Conservation (phyloP, 2,329 filamentous ascomycete genomes). For the Fusarium irregulare region DNA sequence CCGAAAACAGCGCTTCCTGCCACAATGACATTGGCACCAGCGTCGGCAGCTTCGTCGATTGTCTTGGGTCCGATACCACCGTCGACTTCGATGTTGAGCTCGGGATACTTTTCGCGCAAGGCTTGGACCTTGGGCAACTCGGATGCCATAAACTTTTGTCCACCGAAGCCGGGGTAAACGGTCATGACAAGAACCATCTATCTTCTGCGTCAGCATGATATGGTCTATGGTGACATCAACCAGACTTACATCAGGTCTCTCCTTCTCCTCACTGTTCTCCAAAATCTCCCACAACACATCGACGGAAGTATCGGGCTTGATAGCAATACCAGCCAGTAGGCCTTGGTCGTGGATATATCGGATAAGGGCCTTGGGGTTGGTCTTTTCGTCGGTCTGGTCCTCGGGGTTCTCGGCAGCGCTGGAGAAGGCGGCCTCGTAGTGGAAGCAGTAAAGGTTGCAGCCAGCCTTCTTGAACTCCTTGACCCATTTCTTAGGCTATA, state of each 20-base stretch:
- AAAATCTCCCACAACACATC: slow-evolving; percentile 93
- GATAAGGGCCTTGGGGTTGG: slow-evolving; percentile 86
- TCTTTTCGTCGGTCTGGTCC: slow-evolving; percentile 74
- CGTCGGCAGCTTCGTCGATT: slow-evolving; percentile 93
- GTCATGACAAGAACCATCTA: slow-evolving; percentile 99
- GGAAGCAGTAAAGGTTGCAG: slow-evolving; percentile 99
- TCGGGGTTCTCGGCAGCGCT: slow-evolving; percentile 85
- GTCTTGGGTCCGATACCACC: slow-evolving; percentile 89
- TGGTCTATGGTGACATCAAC: neutral
- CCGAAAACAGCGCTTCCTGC: slow-evolving; percentile 96
- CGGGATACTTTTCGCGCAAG: slow-evolving; percentile 84
- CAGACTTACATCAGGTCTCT: slow-evolving; percentile 86
- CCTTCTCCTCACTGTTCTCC: slow-evolving; percentile 76
- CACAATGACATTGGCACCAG: slow-evolving; percentile 97
- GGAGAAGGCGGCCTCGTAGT: slow-evolving; percentile 96
- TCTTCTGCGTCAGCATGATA: slow-evolving; percentile 18
- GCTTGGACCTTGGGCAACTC: slow-evolving; percentile 94
- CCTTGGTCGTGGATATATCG: slow-evolving; percentile 89
- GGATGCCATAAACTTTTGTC: slow-evolving; percentile 97
- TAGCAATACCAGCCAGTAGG: slow-evolving; percentile 91
- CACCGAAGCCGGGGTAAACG: slow-evolving; percentile 95
- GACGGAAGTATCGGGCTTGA: slow-evolving; percentile 92
- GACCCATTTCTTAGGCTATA: slow-evolving; percentile 96
- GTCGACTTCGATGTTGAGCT: slow-evolving; percentile 97
- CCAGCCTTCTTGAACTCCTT: slow-evolving; percentile 93